Base-by-base conservation (phyloP, 306 rosid genomes). In the Inga laurina region DNA sequence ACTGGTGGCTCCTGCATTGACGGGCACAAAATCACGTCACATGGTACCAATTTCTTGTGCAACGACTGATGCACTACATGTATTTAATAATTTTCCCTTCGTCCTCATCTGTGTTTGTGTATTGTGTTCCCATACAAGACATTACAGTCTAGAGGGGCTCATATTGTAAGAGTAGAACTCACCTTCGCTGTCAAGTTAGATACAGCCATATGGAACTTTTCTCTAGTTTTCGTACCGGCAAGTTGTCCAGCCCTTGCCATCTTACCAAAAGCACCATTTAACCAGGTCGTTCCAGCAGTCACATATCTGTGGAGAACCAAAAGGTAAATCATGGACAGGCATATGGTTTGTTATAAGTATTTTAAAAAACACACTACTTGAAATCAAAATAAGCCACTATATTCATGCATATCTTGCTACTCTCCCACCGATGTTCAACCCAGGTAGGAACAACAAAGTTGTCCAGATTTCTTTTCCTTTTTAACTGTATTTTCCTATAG, bases 211-310 rank as follows among this genome's bases (percentile, higher is more conserved):
- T 91, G 85, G 86, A 93, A 92, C 84, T 90, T 96, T 54, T 92
- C 99, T 90, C 99, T 91, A 37, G 98, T 96, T 88, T 92, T 96
- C 15, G 98, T 66, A 69, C 98, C 87, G 4, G 99, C 98, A 75
- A 84, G 92, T 45, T 93, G 94, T 51, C 99, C 98, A 4, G 90
- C 99, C 89, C 86, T 93, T 27, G 97, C 92, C 80, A 92, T 97
- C 87, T 90, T 94, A 79, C 89, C 85, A 79, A 96, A 96, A 77
- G 99, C 98, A 76, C 97, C 98, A 81, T 91, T 96, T 74, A 96
- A 81, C 99, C 99, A 96, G 10, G 98, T 76, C 56, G 97, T 83
- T 81, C 99, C 92, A 0, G 94, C 92, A 18, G 94, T 90, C 75
- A 92, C 98, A 54, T 94, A 96, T 90, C 99, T 96, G 89, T 79